Base-by-base conservation (phyloP, 148 eudicot species). In the Gaultheria prostrata region DNA sequence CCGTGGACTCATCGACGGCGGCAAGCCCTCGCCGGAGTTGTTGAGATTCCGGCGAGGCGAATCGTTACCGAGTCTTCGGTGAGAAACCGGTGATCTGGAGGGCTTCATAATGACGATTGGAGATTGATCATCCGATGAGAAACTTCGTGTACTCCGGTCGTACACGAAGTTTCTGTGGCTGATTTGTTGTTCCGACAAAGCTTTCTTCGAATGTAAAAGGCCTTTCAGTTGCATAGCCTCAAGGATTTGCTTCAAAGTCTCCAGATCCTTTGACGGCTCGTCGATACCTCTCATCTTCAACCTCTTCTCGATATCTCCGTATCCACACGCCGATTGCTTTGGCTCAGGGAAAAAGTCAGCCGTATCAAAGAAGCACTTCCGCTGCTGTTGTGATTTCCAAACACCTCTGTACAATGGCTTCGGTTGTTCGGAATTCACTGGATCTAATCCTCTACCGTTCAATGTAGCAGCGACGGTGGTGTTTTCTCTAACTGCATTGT, bases 221-320 rank as follows among this genome's bases (percentile, higher is more conserved):
- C 98, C 99, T 89, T 97, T 95, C 18, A 97, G 89, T 77, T 97
- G 99, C 59, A 95, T 74, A 59, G 98, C 98, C 84, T 97, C 98
- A 8, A 97, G 93, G 53, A 95, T 93, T 70, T 97, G 95, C 76
- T 93, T 97, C 76, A 95, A 81, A 20, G 98, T 92, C 74, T 94
- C 96, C 2, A 93, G 88, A 94, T 97, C 98, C 54, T 88, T 92
- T 0, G 92, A 86, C 0, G 93, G 92, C 28, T 97, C 95, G 11
- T 95, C 98, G 35, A 93, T 92, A 61, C 99, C 98, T 92, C 93
- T 90, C 92, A 89, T 87, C 71, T 80, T 93, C 80, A 95, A 85
- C 53, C 92, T 88, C 86, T 83, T 86, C 84, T 93, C 98, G 21
- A 92, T 87, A 84, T 93, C 99, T 1, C 92, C 94, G 65, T 85